Evolutionary conservation across 768 basidiomycete genomes (phyloP).

Genomic region (Terana coerulea): DNA sequence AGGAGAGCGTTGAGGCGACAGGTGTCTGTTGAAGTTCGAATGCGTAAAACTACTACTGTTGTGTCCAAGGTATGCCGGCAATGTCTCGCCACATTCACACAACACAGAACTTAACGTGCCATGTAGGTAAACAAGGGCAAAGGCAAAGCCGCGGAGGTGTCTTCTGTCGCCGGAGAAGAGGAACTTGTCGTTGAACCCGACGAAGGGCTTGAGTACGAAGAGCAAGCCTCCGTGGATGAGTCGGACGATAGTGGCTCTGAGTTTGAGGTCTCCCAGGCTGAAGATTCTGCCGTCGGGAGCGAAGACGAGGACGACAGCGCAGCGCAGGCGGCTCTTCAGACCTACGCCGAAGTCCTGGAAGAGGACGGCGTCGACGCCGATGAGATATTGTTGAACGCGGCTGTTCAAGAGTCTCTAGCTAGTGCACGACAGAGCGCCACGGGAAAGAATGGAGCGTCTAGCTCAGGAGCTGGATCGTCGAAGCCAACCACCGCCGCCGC

Average conservation of each 20-base stretch:
- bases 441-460: conserved; percentile 31
- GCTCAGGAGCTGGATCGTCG: conserved; percentile 29
- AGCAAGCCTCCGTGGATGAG: conserved; percentile 37
- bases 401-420: conserved; percentile 50
- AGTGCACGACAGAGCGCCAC: conserved; percentile 26
- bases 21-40: conserved; percentile 5
- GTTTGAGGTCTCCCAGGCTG: conserved; percentile 41
- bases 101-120: neutral
- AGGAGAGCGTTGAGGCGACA: conserved; percentile 34
- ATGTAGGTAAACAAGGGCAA: neutral
- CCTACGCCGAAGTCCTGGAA: conserved; percentile 7
- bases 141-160: neutral
- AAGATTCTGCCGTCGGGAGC: conserved; percentile 11
- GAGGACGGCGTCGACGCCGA: conserved; percentile 21
- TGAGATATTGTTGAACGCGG: conserved; percentile 53
- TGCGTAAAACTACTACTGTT: conserved; percentile 22
- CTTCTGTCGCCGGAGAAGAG: conserved; percentile 28
- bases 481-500: conserved; percentile 37
- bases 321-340: conserved; percentile 1
- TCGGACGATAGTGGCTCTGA: conserved; percentile 61
- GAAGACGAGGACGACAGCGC: conserved; percentile 21
- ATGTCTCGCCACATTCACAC: neutral
- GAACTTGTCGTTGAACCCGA: conserved; percentile 28
- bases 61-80: neutral
- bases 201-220: conserved; percentile 38